Evolutionary conservation across 441 rosid species (phyloP), one percentile per base, ranked within the genome.

Genomic region (Brassica hybrid): DNA sequence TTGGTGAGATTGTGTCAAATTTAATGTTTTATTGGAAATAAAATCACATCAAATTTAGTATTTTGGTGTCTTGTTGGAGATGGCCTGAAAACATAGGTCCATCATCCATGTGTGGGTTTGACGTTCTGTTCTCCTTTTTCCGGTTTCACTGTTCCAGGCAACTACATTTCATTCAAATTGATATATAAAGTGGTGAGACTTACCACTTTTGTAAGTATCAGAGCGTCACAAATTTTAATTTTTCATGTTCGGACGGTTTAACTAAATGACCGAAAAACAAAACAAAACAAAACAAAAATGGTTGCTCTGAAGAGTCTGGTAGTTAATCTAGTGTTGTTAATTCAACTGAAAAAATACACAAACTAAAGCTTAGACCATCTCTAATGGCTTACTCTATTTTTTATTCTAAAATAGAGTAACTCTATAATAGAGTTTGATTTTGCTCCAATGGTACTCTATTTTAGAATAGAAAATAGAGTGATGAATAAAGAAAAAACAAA

Each of bases 91-190:
- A 48, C 56, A 45, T 13, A 48, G 56, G 56, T n/a, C 56, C 34
- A 30, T 25, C 27, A 30, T 30, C 34, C 57, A 50, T 50, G 57
- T 50, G 57, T 50, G 57, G 57, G 57, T 14, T 50, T 50, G 8
- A n/a, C 6, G 18, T 14, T 50, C 57, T 50, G 9, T 16, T 50
- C 18, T 50, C 19, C 57, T 50, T 50, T 23, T 14, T 48, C 56
- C 57, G 3, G 16, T 14, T 48, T 5, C 56, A 3, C 56, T 48
- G 56, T 48, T 14, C 5, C 54, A 48, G 54, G 54, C 54, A 48
- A 48, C 17, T 48, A 48, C 54, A n/a, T 48, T 48, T 48, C 54
- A 48, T 48, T 48, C 56, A 48, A 48, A 48, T 48, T 48, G 56
- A 48, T 48, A 14, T 48, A 48, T 48, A n/a, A 48, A 48, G 54